These are phyloP conservation scores for Amorphotheca resinae DNA, from an alignment of 495 filamentous ascomycete species.

Conservation along the genomic window DNA sequence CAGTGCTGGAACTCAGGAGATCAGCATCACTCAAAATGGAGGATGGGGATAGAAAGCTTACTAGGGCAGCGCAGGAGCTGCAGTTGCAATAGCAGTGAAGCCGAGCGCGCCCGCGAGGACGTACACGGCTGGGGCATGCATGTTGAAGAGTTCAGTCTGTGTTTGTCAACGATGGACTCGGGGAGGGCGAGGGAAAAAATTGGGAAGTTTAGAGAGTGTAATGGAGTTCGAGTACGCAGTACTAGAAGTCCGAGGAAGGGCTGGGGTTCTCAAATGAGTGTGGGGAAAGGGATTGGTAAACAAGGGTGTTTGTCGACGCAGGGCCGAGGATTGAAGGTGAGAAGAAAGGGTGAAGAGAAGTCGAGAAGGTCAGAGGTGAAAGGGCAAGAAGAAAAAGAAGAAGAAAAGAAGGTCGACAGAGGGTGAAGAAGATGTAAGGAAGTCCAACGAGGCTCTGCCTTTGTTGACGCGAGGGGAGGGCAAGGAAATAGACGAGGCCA, in stretches of 20 bases:
- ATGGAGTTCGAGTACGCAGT: no score
- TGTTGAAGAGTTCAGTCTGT: conserved; percentile 7
- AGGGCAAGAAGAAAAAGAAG: neutral
- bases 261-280: conserved; percentile 1
- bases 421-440: no score
- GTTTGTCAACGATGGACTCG: neutral
- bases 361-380: neutral
- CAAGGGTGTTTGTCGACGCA: neutral
- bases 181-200: no score
- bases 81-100: conserved; percentile 8
- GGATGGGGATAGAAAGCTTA: neutral
- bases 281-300: neutral
- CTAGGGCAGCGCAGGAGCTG: conserved; percentile 5
- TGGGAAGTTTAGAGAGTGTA: no score
- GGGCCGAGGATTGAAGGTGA: neutral
- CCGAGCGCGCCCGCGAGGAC: conserved; percentile 4
- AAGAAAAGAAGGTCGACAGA: neutral
- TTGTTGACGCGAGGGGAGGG: neutral
- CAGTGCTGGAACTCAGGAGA: neutral
- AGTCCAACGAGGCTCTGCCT: no score
- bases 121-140: conserved; percentile 6
- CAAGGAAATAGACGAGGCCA: no score
- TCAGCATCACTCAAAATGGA: neutral
- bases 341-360: neutral
- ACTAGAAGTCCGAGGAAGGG: neutral